Evolutionary conservation across 2,329 filamentous ascomycete genomes (phyloP).

Genomic region (Ophiostoma ulmi): DNA sequence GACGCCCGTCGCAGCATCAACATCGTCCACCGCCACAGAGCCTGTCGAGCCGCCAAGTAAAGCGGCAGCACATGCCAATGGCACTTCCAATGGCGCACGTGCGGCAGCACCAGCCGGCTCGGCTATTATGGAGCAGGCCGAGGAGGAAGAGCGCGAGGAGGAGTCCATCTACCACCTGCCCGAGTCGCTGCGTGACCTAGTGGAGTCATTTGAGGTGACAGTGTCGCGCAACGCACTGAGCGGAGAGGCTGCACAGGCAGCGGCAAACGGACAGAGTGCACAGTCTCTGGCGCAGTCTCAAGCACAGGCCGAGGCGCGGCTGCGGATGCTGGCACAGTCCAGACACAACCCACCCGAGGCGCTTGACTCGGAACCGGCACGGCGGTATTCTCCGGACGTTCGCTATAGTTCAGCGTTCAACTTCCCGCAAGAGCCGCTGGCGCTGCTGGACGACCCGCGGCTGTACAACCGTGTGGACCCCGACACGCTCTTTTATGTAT

Average conservation of each 20-base stretch:
- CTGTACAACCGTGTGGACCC: constrained; percentile 87
- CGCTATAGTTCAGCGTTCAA: constrained; percentile 70
- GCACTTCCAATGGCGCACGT: not conserved
- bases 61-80: constrained; percentile 7
- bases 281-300: not conserved
- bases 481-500: constrained; percentile 95
- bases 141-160: constrained; percentile 53
- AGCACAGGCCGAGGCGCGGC: constrained; percentile 48
- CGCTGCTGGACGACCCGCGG: constrained; percentile 85
- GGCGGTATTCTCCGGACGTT: constrained; percentile 77
- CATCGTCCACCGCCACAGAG: constrained; percentile 35
- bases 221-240: constrained; percentile 58
- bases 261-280: not conserved
- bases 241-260: constrained; percentile 28
- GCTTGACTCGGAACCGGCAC: constrained; percentile 73
- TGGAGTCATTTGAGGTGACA: constrained; percentile 83
- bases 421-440: constrained; percentile 87
- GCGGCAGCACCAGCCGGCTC: constrained; percentile 20
- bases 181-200: constrained; percentile 77
- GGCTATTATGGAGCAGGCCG: constrained; percentile 39
- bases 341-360: constrained; percentile 68
- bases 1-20: not conserved
- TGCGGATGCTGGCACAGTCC: constrained; percentile 71
- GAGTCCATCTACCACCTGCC: constrained; percentile 93
- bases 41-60: constrained; percentile 34